Percentiles rank a stretch among this genome's conserved stretches.
These are phyloP conservation scores for Boletus sp. DNA, from an alignment of 1,284 basidiomycete species.

Conservation along the genomic window DNA sequence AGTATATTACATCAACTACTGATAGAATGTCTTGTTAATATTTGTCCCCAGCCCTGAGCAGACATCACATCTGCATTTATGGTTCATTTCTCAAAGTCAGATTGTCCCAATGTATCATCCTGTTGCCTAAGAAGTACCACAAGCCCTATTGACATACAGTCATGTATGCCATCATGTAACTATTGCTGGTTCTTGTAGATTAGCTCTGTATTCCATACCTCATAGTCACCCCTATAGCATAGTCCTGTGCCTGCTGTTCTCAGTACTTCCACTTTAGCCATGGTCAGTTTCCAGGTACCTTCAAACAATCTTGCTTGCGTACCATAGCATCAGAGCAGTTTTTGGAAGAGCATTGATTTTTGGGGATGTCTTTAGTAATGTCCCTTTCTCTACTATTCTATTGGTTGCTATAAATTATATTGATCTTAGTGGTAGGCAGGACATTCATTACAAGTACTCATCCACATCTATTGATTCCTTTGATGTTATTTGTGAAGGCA, in stretches of 20 bases:
- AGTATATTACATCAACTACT: not conserved
- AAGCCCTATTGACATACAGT: no score
- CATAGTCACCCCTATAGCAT: no score
- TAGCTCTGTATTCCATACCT: no score
- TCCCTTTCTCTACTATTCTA: not conserved
- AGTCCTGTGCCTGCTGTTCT: no score
- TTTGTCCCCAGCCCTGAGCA: not conserved
- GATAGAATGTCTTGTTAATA: not conserved
- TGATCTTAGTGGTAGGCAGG: not conserved
- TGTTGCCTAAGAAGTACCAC: no score
- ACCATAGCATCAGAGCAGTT: not conserved
- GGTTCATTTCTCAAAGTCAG: not conserved
- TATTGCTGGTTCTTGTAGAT: no score
- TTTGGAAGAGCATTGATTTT: not conserved
- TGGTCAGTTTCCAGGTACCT: no score
- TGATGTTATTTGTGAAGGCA: no score
- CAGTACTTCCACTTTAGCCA: no score
- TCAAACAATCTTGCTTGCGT: not conserved
- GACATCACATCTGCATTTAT: not conserved
- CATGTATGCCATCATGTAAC: no score
- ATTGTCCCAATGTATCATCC: no score
- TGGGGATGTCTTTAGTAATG: not conserved
- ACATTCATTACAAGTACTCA: not conserved
- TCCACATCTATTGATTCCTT: not conserved
- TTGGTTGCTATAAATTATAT: not conserved